Evolutionary conservation across 257 asterid species (phyloP).

Genomic region (Solanum virginianum): DNA sequence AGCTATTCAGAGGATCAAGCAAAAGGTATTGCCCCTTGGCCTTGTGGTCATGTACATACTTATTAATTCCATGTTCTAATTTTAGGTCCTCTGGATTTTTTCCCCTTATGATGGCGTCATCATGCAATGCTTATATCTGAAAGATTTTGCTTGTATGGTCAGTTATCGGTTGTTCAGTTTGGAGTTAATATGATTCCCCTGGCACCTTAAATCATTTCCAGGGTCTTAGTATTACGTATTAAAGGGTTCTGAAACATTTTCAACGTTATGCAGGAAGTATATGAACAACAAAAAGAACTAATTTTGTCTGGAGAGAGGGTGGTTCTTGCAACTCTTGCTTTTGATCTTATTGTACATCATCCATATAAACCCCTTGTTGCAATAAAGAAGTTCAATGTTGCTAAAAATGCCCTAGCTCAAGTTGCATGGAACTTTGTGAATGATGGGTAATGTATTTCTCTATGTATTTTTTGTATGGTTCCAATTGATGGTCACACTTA

Average conservation of each 20-base stretch:
- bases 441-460: conserved; percentile 70
- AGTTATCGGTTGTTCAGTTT: background rate
- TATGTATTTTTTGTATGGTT: conserved; percentile 7
- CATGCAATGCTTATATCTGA: background rate
- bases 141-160: background rate
- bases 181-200: background rate
- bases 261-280: conserved; percentile 60
- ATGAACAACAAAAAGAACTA: conserved; percentile 85
- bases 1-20: conserved; percentile 74
- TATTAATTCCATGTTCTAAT: background rate
- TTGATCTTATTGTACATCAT: conserved; percentile 72
- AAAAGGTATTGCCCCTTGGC: conserved; percentile 41
- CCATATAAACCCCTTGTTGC: conserved; percentile 96
- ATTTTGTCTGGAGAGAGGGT: conserved; percentile 75
- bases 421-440: conserved; percentile 98
- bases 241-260: background rate
- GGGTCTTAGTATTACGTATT: background rate
- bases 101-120: background rate
- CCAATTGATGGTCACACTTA: conserved; percentile 29
- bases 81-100: background rate
- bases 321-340: conserved; percentile 84
- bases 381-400: conserved; percentile 78
- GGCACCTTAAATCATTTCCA: background rate
- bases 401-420: conserved; percentile 85
- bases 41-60: background rate